Evolutionary conservation across 176 grass and related monocot genomes (phyloP).

Genomic region (bread wheat (Triticum aestivum)): IWGSC_CS_RefSeq_v2.1 NC_057797.1:545622770-545623269

Average conservation of each 20-base stretch:
- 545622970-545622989: neutral
- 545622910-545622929: conserved; percentile 38
- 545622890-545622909: conserved; percentile 73
- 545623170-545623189: conserved; percentile 67
- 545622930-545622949: neutral
- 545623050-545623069: conserved; percentile 47
- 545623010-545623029: conserved; percentile 91
- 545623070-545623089: conserved; percentile 72
- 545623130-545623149: conserved; percentile 14
- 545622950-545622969: neutral
- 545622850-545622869: conserved; percentile 63
- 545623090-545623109: conserved; percentile 72
- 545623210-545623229: conserved; percentile 69
- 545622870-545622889: conserved; percentile 98
- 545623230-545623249: conserved; percentile 70
- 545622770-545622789: neutral
- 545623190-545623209: conserved; percentile 92
- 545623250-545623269: conserved; percentile 76
- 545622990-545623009: conserved; percentile 50
- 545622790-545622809: neutral
- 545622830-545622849: too few species aligned
- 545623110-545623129: conserved; percentile 88
- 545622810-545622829: neutral
- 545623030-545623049: conserved; percentile 62
- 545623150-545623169: conserved; percentile 56